Base-by-base conservation (phyloP, 1,139 yeast genomes). In the Meyerozyma sp. region DNA sequence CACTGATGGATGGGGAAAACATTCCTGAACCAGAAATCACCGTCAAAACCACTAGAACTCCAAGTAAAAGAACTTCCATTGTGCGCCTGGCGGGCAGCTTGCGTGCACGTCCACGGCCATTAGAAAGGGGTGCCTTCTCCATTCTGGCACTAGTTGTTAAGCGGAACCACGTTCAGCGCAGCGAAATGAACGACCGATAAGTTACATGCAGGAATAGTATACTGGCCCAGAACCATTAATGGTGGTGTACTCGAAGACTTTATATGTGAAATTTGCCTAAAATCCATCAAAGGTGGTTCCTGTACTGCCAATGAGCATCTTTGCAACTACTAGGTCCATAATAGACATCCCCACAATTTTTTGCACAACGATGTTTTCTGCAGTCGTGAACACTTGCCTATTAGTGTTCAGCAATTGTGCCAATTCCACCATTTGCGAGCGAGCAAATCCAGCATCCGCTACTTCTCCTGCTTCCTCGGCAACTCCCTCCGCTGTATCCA, bases 401-500 rank as follows among this genome's bases (percentile, higher is more conserved):
- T 48, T 46, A 1, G 39, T 34, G 27, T 49, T 20, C 42, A 53
- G 55, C 42, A 78, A 50, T 11, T 72, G 68, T 0, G 76, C 67
- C 41, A 81, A 54, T 52, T 78, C 82, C 8, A 78, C 56, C 41
- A 80, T 59, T 14, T 71, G 63, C 3, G 59, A 57, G 1, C 48
- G 58, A 0, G 53, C 49, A 21, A 77, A 69, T 1, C 59, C 60
- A 32, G 74, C 66, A 55, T 73, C 73, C 45, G 81, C 70, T 47
- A 81, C 58, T 49, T 83, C 89, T 1, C 90, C 90, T 0, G 89
- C 82, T 59, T 83, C 90, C 5, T 62, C 65, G 25, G 78, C 57
- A 4, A 81, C 70, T 46, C 81, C 84, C 20, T 73, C 77, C 39
- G 65, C 67, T 0, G 86, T 79, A 52, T 83, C 90, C 3, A 82